Conservation (phyloP, 768 basidiomycete species). For the Boletales sp. region DNA sequence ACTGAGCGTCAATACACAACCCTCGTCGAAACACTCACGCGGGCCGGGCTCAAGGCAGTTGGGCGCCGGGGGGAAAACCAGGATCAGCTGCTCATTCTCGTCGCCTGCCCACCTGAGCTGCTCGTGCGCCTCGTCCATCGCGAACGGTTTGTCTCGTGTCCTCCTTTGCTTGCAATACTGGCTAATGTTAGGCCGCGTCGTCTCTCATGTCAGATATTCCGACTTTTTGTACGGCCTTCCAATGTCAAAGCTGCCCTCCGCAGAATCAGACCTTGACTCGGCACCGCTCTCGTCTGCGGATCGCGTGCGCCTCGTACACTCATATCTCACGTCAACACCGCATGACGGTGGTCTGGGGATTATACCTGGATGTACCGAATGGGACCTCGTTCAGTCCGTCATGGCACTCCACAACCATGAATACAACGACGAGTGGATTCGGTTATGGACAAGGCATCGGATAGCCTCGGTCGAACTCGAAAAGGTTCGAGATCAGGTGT, state of each 20-base stretch:
- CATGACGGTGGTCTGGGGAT: slow-evolving; percentile 86
- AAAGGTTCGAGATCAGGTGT: slow-evolving; percentile 67
- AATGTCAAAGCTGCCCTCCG: slow-evolving; percentile 42
- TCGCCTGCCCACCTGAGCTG: slow-evolving; percentile 61
- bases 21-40: slow-evolving; percentile 57
- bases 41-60: slow-evolving; percentile 65
- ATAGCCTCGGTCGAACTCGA: slow-evolving; percentile 64
- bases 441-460: slow-evolving; percentile 64
- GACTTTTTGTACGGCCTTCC: slow-evolving; percentile 78
- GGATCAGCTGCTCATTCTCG: slow-evolving; percentile 73
- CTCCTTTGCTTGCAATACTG: not conserved
- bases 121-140: slow-evolving; percentile 63
- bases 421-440: slow-evolving; percentile 79
- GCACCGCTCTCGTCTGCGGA: slow-evolving; percentile 63
- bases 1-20: slow-evolving; percentile 67
- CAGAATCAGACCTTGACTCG: slow-evolving; percentile 40
- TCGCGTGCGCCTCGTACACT: slow-evolving; percentile 74
- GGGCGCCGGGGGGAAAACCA: slow-evolving; percentile 74
- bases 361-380: slow-evolving; percentile 63
- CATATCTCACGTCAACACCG: slow-evolving; percentile 63
- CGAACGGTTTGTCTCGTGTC: slow-evolving; percentile 58
- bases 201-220: slow-evolving; percentile 45
- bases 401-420: slow-evolving; percentile 81
- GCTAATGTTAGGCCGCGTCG: too few species aligned
- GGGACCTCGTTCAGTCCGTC: slow-evolving; percentile 79